A percentile compares a stretch with the other conserved stretches of the same genome.
Evolutionary conservation across 2,329 filamentous ascomycete species (phyloP).

Genomic region (Paecilomyces dactylethromorphus): DNA sequence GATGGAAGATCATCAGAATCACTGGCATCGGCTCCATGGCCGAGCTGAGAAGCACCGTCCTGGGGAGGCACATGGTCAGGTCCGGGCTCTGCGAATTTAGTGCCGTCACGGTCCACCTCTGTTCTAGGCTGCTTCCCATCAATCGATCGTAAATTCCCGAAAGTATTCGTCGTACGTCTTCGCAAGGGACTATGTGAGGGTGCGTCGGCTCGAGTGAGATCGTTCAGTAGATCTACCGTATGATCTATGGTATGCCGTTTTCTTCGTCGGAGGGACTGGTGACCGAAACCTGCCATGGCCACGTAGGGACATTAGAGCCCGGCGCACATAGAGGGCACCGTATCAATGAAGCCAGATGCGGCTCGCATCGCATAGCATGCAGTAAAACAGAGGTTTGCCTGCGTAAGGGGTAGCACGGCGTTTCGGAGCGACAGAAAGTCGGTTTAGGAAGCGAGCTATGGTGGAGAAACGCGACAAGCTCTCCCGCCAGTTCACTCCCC

Average conservation of each 20-base stretch:
- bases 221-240: constrained; percentile 16
- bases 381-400: not conserved
- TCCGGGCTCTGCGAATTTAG: not conserved
- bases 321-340: not conserved
- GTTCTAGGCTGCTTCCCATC: not conserved
- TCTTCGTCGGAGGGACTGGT: constrained; percentile 1
- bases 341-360: not conserved
- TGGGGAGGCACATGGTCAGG: not conserved
- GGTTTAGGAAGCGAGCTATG: not conserved
- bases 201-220: constrained; percentile 5
- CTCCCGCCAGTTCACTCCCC: not conserved
- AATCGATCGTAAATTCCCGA: not conserved
- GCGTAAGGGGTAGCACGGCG: not conserved
- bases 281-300: not conserved
- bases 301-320: not conserved
- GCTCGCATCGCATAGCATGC: not conserved
- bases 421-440: not conserved
- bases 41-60: not conserved
- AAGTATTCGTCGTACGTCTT: not conserved
- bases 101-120: not conserved
- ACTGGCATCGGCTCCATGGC: not conserved
- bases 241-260: constrained; percentile 8
- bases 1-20: not conserved
- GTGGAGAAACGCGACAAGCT: not conserved
- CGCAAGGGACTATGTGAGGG: not conserved